Evolutionary conservation across 2,329 filamentous ascomycete species (phyloP), one percentile per base, ranked within the genome.

Genomic region (Neonectria neomacrospora): DNA sequence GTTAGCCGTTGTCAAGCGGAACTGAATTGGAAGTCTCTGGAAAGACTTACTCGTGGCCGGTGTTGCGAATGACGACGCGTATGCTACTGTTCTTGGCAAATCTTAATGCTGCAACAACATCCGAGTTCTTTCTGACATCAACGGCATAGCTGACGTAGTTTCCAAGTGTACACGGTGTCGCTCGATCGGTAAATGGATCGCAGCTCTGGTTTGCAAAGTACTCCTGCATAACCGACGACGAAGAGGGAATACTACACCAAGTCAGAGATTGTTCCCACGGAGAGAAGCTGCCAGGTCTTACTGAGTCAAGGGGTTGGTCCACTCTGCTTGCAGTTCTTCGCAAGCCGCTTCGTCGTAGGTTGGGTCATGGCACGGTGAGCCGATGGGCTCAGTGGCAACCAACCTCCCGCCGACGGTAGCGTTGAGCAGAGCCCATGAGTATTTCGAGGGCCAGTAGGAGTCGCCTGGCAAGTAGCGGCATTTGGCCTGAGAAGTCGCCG

Each of bases 331-430:
- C 18, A 86, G 70, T 2, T 64, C 70, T 1, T 72, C 62, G 70
- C 86, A 88, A 26, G 70, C 75, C 4, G 70, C 72, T 8, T 77
- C 78, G 70, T 87, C 74, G 68, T 84, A 86, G 18, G 68, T 68
- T 6, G 75, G 78, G 32, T 80, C 76, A 66, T 89, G 86, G 69
- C 87, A 90, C 1, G 82, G 76, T 2, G 80, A 73, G 0, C 80
- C 87, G 3, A 88, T 69, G 0, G 88, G 87, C 2, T 82, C 74
- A 0, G 84, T 87, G 11, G 80, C 78, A 44, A 89, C 77, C 28
- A 90, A 76, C 5, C 76, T 78, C 1, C 85, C 86, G 22, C 77
- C 76, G 2, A 89, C 76, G 1, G 86, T 82, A 14, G 71, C 57
- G 68, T 90, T 88, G 54, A 90, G 80, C 0, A 69, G 58, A 7